Evolutionary conservation across 2,329 filamentous ascomycete genomes (phyloP), one percentile per base, ranked within the genome.

Genomic region (Fusarium illudens): DNA sequence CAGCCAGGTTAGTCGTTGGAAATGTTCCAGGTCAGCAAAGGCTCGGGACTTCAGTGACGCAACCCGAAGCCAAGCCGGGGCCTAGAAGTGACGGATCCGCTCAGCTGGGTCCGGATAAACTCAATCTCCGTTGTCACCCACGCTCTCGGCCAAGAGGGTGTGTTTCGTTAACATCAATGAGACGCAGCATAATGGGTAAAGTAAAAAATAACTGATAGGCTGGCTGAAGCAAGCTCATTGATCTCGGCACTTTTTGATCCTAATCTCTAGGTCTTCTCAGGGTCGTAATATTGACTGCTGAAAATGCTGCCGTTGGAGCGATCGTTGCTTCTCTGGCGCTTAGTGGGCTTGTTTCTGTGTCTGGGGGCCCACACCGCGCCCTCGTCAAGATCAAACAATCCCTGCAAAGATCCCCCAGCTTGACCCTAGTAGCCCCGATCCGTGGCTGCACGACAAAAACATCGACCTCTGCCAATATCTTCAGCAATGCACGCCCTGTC

Each of bases 361-460:
- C 37, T 15, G 13, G 10, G 46, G n/a, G 46, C 29, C 27, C 44
- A 30, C 44, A 49, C 15, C 22, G 39, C 25, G 54, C 17, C 48
- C 22, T 25, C 10, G n/a, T 60, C 15, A 32, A 36, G 46, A 42
- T 53, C 12, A 29, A 37, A 29, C 32, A 17, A 52, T 67, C 65
- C 68, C 36, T 67, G 67, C 22, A 70, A 48, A 67, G 59, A 68
- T 70, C 60, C 67, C 63, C 67, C 63, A 58, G 59, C 67, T 67
- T 64, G 64, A 70, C 61, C 63, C 67, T 68, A 46, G 66, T 68
- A 58, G 55, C 53, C 29, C 50, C 59, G 55, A 69, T 69, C 66
- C 46, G 34, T 58, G 27, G 33, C 63, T 69, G 59, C 66, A 70
- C 37, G 37, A 58, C 59, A 70, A 39, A 44, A 59, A 54, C 30